Evolutionary conservation across 192 early-diverging fungal species (phyloP), one percentile per base, ranked within the genome.

Genomic region (Rhizophagus sp.): DNA sequence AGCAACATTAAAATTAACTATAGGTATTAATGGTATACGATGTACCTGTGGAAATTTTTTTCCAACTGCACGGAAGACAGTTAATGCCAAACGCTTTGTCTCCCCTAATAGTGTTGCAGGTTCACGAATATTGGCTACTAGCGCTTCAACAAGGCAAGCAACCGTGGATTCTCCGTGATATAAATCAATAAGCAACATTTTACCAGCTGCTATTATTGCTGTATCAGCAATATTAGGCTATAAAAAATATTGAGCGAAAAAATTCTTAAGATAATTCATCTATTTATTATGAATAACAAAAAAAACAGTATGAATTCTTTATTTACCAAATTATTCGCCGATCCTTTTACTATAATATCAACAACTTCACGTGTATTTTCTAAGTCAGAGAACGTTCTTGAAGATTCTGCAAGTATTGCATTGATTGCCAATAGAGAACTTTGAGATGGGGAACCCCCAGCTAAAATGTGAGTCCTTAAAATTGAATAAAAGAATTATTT

Each of bases 181-280:
- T 68, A 89, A 82, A 33, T 90, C 84, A 22, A 34, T 82, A 47
- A 82, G 76, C 27, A 91, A 73, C 5, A 89, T 76, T 80, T 92
- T 92, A 61, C 91, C 87, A 19, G 86, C 84, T 0, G 83, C 82
- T 49, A 92, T 79, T 30, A 90, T 88, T 4, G 85, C 88, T 5
- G 88, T 87, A 57, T 88, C 87, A 34, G 88, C 75, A 27, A 88
- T 87, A 30, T 75, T 63, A 12, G 78, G 79, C 84, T 88, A 75
- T 81, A 74, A 39, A 50, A n/a, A 39, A 50, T 73, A 30, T 64
- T 77, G 36, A 36, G 6, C 0, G 39, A 5, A 41, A 41, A 22
- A 25, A 62, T 47, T 76, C 13, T 17, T 36, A 30, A 75, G 13
- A 73, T 19, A 57, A 33, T 19, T 39, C 13, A n/a, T 24, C n/a